phyloP scores from a whole-genome alignment of 2,329 filamentous ascomycete species.

The Aspergillus fischeri region DNA sequence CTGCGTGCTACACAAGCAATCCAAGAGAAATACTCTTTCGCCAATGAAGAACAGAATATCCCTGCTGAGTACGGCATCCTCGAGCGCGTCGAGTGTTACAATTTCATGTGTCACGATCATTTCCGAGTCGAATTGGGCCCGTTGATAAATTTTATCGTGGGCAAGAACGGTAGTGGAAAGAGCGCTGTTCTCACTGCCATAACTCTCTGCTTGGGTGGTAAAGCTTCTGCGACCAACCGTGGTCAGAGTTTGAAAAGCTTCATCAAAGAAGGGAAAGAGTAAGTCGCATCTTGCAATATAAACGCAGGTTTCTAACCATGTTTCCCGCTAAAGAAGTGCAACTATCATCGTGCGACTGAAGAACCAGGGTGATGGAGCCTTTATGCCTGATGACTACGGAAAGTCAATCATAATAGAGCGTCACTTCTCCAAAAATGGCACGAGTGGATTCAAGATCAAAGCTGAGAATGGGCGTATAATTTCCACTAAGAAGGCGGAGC shows the following conservation, averaged over 20 bases:
- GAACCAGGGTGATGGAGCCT: slow-evolving; percentile 81
- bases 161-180: slow-evolving; percentile 96
- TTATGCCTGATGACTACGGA: slow-evolving; percentile 76
- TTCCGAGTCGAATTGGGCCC: slow-evolving; percentile 83
- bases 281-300: slow-evolving; percentile 34
- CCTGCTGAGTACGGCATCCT: slow-evolving; percentile 82
- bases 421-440: slow-evolving; percentile 70
- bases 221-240: slow-evolving; percentile 87
- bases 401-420: slow-evolving; percentile 86
- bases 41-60: slow-evolving; percentile 61
- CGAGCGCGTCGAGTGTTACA: slow-evolving; percentile 78
- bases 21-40: slow-evolving; percentile 44
- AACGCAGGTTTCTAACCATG: slow-evolving; percentile 4
- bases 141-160: slow-evolving; percentile 95
- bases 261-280: slow-evolving; percentile 83
- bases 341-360: slow-evolving; percentile 81
- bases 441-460: slow-evolving; percentile 84
- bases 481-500: slow-evolving; percentile 77
- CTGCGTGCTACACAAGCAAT: slow-evolving; percentile 62
- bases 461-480: slow-evolving; percentile 64
- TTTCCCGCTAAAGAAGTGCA: slow-evolving; percentile 40
- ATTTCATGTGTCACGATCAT: slow-evolving; percentile 93
- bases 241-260: slow-evolving; percentile 84
- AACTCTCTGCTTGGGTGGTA: slow-evolving; percentile 90
- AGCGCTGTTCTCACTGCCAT: slow-evolving; percentile 92